Percentiles rank a stretch among this genome's conserved stretches.
These are phyloP conservation scores for Yamadazyma diddensiae DNA, from an alignment of 1,139 yeast species.

Conservation along the genomic window DNA sequence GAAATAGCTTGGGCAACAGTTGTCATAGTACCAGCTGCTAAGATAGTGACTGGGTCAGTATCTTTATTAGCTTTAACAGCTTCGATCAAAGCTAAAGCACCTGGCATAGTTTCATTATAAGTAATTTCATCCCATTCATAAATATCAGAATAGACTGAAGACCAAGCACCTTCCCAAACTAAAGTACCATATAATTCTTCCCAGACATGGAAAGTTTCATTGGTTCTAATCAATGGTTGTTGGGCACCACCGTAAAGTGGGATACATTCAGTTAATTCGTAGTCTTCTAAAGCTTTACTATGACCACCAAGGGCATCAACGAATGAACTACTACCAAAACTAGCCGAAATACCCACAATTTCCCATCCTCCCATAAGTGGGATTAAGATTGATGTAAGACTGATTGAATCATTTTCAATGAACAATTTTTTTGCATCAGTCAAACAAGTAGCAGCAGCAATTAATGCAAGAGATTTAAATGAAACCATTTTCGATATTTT, in stretches of 20 bases:
- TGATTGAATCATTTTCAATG: constrained; percentile 38
- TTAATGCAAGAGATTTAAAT: neutral
- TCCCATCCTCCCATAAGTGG: constrained; percentile 38
- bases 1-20: constrained; percentile 42
- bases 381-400: constrained; percentile 28
- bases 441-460: constrained; percentile 3
- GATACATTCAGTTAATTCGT: constrained; percentile 33
- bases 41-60: constrained; percentile 32
- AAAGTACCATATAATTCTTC: constrained; percentile 33
- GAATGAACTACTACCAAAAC: constrained; percentile 34
- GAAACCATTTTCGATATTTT: constrained; percentile 2
- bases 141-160: constrained; percentile 24
- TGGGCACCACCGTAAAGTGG: constrained; percentile 38
- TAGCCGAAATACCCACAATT: constrained; percentile 34
- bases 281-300: constrained; percentile 21
- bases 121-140: constrained; percentile 28
- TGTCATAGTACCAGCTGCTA: constrained; percentile 40
- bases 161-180: constrained; percentile 43
- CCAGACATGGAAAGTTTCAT: constrained; percentile 37
- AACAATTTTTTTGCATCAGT: constrained; percentile 25
- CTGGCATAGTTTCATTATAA: constrained; percentile 25
- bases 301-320: constrained; percentile 35
- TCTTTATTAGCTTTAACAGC: constrained; percentile 29
- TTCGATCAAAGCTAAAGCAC: constrained; percentile 35
- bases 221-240: constrained; percentile 33